Conservation (phyloP, 768 basidiomycete genomes). For the Infundibulicybe gibba region DNA sequence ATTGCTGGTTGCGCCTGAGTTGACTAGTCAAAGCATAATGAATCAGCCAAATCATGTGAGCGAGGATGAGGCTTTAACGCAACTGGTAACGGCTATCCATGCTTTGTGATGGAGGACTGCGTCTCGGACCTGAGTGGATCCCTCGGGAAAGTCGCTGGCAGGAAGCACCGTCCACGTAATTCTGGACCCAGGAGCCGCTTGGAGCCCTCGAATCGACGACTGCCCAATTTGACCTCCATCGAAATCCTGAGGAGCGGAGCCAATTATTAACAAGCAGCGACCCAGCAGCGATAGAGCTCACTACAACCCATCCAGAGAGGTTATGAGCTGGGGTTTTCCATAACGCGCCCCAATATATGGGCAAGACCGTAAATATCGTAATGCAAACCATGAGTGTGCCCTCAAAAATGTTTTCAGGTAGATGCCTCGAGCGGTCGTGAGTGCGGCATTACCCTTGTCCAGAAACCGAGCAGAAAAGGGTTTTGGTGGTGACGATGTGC, state of each 20-base stretch:
- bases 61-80: constrained; percentile 10
- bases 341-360: constrained; percentile 19
- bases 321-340: constrained; percentile 16
- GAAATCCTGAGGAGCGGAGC: constrained; percentile 41
- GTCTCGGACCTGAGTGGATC: constrained; percentile 33
- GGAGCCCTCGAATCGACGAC: constrained; percentile 30
- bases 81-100: constrained; percentile 53
- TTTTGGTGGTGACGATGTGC: no score
- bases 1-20: constrained; percentile 31
- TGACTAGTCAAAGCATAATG: constrained; percentile 24
- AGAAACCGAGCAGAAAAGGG: constrained; percentile 4
- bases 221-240: constrained; percentile 48
- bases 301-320: constrained; percentile 17
- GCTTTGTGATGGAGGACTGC: constrained; percentile 43
- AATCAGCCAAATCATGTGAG: no score
- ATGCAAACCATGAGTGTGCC: constrained; percentile 12
- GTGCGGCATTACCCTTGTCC: constrained; percentile 2
- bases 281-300: constrained; percentile 3
- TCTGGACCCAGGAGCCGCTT: constrained; percentile 20
- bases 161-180: constrained; percentile 39
- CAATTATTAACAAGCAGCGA: background rate
- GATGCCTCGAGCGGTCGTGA: constrained; percentile 4
- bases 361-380: constrained; percentile 13
- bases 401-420: constrained; percentile 10
- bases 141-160: constrained; percentile 36